Evolutionary conservation across 192 early-diverging fungal species (phyloP).

Genomic region (Podila epigama): DNA sequence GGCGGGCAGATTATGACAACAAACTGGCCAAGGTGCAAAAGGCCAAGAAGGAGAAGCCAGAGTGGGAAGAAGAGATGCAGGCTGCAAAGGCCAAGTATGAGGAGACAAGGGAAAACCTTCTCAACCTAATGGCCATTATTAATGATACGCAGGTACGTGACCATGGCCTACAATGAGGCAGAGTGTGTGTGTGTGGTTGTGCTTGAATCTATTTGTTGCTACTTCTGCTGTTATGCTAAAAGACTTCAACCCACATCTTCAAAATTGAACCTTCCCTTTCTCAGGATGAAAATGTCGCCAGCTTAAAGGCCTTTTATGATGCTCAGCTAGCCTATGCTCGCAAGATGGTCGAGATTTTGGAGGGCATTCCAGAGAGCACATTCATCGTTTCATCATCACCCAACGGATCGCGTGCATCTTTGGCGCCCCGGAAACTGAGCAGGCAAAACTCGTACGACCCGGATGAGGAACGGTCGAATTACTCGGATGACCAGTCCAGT

Average conservation of each 20-base stretch:
- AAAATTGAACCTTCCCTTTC: background rate
- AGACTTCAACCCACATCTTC: no score
- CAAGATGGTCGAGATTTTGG: slow-evolving; percentile 34
- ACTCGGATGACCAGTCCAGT: slow-evolving; percentile 36
- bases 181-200: background rate
- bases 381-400: slow-evolving; percentile 18
- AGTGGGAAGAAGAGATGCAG: slow-evolving; percentile 89
- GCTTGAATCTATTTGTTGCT: no score
- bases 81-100: slow-evolving; percentile 93
- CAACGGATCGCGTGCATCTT: slow-evolving; percentile 28
- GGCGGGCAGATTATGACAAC: slow-evolving; percentile 92
- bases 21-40: slow-evolving; percentile 90
- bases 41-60: slow-evolving; percentile 89
- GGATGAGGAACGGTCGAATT: slow-evolving; percentile 25
- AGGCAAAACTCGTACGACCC: slow-evolving; percentile 37
- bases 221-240: no score
- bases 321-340: slow-evolving; percentile 39
- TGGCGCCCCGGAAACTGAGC: slow-evolving; percentile 15
- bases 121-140: slow-evolving; percentile 81
- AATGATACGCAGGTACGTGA: slow-evolving; percentile 82
- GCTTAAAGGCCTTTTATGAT: slow-evolving; percentile 40
- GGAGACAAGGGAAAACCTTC: slow-evolving; percentile 81
- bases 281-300: slow-evolving; percentile 33
- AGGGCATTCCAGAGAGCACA: slow-evolving; percentile 39
- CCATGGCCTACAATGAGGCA: slow-evolving; percentile 38